Conservation (phyloP, 768 basidiomycete species). For the Boletus rubescentipes region DNA sequence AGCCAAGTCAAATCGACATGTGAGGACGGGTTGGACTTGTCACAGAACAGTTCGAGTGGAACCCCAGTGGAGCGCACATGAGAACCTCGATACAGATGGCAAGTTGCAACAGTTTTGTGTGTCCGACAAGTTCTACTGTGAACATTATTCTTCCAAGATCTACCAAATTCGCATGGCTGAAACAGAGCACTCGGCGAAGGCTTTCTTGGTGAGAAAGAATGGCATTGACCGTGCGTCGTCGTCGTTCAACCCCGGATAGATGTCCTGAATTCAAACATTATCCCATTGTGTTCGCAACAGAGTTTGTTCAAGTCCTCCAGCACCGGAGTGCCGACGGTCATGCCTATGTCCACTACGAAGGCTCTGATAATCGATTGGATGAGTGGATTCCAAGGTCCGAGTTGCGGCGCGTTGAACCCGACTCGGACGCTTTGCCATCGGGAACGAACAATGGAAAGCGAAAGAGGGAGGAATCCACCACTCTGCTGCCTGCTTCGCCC, state of each 20-base stretch:
- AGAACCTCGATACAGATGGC: not conserved
- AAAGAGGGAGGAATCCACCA: slow-evolving; percentile 22
- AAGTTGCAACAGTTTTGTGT: not conserved
- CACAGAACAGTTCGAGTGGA: too few relatives aligned
- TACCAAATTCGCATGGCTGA: slow-evolving; percentile 21
- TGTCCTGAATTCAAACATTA: slow-evolving; percentile 9
- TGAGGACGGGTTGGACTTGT: too few relatives aligned
- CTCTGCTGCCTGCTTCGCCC: slow-evolving; percentile 16
- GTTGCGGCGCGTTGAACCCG: slow-evolving; percentile 33
- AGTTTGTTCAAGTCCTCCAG: slow-evolving; percentile 52
- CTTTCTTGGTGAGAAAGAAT: slow-evolving; percentile 33
- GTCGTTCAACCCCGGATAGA: slow-evolving; percentile 12
- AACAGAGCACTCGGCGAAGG: slow-evolving; percentile 10
- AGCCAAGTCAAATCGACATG: too few relatives aligned
- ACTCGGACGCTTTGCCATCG: slow-evolving; percentile 15
- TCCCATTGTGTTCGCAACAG: slow-evolving; percentile 26
- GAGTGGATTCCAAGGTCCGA: slow-evolving; percentile 61
- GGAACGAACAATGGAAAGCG: slow-evolving; percentile 35
- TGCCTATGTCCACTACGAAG: slow-evolving; percentile 71
- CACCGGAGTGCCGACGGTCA: slow-evolving; percentile 42
- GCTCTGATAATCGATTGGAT: slow-evolving; percentile 70
- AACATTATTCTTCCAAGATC: not conserved
- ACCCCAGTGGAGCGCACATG: not conserved
- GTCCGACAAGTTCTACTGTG: slow-evolving; percentile 2
- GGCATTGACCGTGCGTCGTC: slow-evolving; percentile 36